phyloP scores from a whole-genome alignment of 495 filamentous ascomycete species.

The Aspergillus baeticus region DNA sequence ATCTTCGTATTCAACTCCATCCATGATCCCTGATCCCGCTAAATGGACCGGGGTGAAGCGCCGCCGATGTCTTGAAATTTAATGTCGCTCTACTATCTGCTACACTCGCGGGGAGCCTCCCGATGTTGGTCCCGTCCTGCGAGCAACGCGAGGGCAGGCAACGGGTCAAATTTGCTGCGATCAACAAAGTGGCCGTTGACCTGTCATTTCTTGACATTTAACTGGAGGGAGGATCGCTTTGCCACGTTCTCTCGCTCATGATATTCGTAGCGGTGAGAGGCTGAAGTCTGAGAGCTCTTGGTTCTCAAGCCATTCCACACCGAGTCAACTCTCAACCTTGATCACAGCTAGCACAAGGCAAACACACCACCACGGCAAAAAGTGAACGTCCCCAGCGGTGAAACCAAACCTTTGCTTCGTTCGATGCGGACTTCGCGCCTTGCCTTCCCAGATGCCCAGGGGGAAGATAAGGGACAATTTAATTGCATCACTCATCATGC shows the following conservation, averaged over 20 bases:
- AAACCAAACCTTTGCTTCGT: background rate
- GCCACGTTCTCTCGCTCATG: background rate
- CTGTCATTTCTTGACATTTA: slow-evolving; percentile 12
- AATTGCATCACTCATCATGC: background rate
- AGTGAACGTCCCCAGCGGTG: too few species aligned
- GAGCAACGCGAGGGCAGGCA: background rate
- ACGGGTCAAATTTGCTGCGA: slow-evolving; percentile 9
- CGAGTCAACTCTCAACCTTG: too few species aligned
- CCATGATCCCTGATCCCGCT: background rate
- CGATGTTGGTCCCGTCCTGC: background rate
- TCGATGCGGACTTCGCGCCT: background rate
- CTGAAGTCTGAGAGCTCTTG: too few species aligned
- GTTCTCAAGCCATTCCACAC: too few species aligned
- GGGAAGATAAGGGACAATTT: background rate
- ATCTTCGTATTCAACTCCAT: background rate
- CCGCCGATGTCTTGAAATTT: background rate
- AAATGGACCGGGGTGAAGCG: background rate
- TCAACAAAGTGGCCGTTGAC: slow-evolving; percentile 4
- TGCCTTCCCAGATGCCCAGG: background rate
- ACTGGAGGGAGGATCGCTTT: background rate
- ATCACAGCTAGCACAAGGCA: too few species aligned
- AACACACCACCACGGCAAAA: too few species aligned
- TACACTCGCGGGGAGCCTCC: background rate
- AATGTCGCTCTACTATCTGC: background rate
- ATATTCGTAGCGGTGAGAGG: too few species aligned